These are phyloP conservation scores for Tylopilus orsonianus DNA, from an alignment of 1,284 basidiomycete genomes.

Conservation along the genomic window DNA sequence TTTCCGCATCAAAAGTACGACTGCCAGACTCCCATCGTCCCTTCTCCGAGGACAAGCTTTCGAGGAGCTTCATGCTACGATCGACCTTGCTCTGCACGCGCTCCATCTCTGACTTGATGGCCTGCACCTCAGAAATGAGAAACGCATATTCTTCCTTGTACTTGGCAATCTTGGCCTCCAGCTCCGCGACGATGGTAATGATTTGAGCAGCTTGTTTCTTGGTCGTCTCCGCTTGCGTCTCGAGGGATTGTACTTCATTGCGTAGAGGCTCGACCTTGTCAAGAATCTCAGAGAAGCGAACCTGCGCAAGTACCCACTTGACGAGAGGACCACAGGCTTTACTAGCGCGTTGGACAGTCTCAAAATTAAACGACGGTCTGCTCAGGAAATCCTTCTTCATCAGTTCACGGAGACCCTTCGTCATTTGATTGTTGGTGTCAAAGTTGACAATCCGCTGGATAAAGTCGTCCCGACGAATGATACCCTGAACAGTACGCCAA, in stretches of 20 bases:
- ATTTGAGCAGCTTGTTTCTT: slow-evolving; percentile 91
- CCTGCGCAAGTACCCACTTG: slow-evolving; percentile 98
- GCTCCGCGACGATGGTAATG: slow-evolving; percentile 89
- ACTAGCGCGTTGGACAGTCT: slow-evolving; percentile 92
- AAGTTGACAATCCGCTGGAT: slow-evolving; percentile 97
- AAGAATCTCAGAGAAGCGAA: slow-evolving; percentile 95
- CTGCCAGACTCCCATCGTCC: slow-evolving; percentile 95
- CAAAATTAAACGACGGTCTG: slow-evolving; percentile 92
- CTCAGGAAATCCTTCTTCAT: slow-evolving; percentile 96
- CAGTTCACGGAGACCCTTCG: slow-evolving; percentile 82
- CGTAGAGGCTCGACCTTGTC: slow-evolving; percentile 97
- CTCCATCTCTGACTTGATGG: slow-evolving; percentile 98
- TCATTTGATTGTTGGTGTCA: slow-evolving; percentile 91
- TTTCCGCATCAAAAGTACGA: slow-evolving; percentile 95
- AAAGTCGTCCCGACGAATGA: slow-evolving; percentile 97
- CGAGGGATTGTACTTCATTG: slow-evolving; percentile 92
- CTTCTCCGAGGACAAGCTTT: slow-evolving; percentile 94
- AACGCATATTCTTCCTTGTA: slow-evolving; percentile 99
- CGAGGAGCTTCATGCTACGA: slow-evolving; percentile 93
- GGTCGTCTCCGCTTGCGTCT: slow-evolving; percentile 89
- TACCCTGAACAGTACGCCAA: slow-evolving; percentile 95
- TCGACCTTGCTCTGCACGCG: slow-evolving; percentile 96
- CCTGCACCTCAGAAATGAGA: slow-evolving; percentile 95
- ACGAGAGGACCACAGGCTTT: slow-evolving; percentile 98
- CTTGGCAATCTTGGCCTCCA: slow-evolving; percentile 88